Evolutionary conservation across 1,284 basidiomycete species (phyloP).

Genomic region (Trametes hirsuta): DNA sequence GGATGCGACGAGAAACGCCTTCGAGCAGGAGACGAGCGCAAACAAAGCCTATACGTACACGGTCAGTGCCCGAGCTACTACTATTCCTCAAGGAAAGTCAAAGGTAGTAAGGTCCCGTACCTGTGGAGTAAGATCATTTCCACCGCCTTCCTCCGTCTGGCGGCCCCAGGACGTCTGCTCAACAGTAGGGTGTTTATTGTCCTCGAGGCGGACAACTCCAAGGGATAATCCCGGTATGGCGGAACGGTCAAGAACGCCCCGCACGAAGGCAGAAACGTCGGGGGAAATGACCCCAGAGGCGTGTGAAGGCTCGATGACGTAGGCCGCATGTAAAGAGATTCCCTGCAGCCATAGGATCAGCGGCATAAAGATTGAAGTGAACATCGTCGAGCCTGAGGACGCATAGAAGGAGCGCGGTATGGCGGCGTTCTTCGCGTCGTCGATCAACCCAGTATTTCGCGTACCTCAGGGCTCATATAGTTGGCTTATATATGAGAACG

Average conservation of each 20-base stretch:
- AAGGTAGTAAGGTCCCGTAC: slow-evolving; percentile 21
- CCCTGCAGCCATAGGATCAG: no score
- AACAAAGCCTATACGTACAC: slow-evolving; percentile 40
- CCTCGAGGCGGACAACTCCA: slow-evolving; percentile 27
- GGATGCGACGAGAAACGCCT: slow-evolving; percentile 44
- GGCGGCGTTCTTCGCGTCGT: no score
- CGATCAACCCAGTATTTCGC: no score
- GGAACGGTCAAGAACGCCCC: slow-evolving; percentile 18
- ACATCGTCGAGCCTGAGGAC: no score
- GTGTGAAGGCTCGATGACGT: not conserved
- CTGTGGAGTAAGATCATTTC: slow-evolving; percentile 33
- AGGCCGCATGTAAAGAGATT: no score
- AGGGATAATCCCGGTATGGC: slow-evolving; percentile 31
- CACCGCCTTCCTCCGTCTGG: slow-evolving; percentile 36
- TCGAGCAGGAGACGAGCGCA: slow-evolving; percentile 48
- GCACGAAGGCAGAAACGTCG: slow-evolving; percentile 23
- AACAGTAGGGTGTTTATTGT: slow-evolving; percentile 3
- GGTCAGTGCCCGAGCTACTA: not conserved
- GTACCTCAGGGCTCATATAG: no score
- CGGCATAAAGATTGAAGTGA: no score
- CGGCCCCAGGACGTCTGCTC: slow-evolving; percentile 35
- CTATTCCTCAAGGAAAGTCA: not conserved
- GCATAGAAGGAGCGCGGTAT: no score
- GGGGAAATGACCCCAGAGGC: slow-evolving; percentile 23
- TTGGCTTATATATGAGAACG: no score